Evolutionary conservation across 2,329 filamentous ascomycete genomes (phyloP).

Genomic region (Coniochaeta sp.): DNA sequence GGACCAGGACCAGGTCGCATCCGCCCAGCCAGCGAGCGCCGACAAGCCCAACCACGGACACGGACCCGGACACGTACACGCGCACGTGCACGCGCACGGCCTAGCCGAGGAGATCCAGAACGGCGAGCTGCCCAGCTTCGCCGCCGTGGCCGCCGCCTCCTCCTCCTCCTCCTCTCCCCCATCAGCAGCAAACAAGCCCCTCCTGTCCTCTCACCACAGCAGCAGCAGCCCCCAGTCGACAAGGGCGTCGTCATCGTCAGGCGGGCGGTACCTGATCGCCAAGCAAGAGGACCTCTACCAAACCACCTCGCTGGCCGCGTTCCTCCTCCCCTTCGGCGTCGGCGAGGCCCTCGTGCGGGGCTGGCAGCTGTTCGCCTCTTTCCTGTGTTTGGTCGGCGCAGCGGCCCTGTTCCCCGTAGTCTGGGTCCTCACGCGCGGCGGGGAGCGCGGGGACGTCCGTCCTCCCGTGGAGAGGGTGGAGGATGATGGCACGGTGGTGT

Average conservation of each 20-base stretch:
- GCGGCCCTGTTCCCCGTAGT: slow-evolving; percentile 13
- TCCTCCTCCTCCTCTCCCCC: too few relatives aligned
- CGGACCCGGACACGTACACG: too few relatives aligned
- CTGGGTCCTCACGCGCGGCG: neutral
- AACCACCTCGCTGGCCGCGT: slow-evolving; percentile 66
- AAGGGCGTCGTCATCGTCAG: neutral
- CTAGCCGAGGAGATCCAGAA: slow-evolving; percentile 8
- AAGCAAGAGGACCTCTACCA: slow-evolving; percentile 81
- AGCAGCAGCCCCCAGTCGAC: neutral
- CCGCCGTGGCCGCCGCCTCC: neutral
- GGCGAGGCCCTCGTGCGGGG: slow-evolving; percentile 41
- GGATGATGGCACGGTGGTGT: neutral
- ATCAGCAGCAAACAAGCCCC: slow-evolving; percentile 9
- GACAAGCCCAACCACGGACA: slow-evolving; percentile 16
- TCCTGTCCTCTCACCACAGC: slow-evolving; percentile 11
- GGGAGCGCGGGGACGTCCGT: neutral
- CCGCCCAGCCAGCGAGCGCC: neutral
- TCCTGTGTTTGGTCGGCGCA: slow-evolving; percentile 56
- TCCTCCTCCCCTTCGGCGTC: slow-evolving; percentile 51
- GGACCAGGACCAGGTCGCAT: neutral
- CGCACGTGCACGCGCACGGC: too few relatives aligned
- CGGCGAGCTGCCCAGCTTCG: slow-evolving; percentile 3
- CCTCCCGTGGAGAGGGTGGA: neutral
- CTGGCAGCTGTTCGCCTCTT: slow-evolving; percentile 47
- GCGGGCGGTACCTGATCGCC: slow-evolving; percentile 58